Evolutionary conservation across 805 yeast species (phyloP), one percentile per base, ranked within the genome.

Genomic region (Metschnikowia gruessii): DNA sequence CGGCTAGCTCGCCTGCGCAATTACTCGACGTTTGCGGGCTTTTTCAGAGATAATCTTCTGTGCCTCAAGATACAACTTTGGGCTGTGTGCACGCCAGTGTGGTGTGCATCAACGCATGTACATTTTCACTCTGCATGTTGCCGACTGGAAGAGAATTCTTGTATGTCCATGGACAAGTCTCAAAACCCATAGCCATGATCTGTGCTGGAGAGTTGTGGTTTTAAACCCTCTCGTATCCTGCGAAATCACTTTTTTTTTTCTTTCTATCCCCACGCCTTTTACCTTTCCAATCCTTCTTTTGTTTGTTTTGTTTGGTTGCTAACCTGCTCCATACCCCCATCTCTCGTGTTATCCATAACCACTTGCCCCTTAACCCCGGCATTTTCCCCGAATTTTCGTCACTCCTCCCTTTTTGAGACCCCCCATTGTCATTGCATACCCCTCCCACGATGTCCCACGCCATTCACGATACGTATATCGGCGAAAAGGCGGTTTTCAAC

Each of bases 401-500:
- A 10, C 18, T 2, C 34, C 5, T 31, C 7, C 34, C 18, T n/a
- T 26, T 26, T 10, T 7, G 12, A 26, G 12, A 26, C 8, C 3
- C 12, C 28, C 28, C 3, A 8, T 26, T 26, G 12, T 5, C 16
- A 18, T 15, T 3, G 6, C 8, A 13, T 21, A 13, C 17, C 5
- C 8, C 12, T 17, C 13, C 21, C 13, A 13, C 13, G 11, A 37
- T 37, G 40, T 7, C 31, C 6, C 9, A n/a, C 21, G 18, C 37
- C 15, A 17, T 42, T 16, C 40, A 42, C 21, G 46, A 45, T 11
- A 45, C 55, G 16, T 53, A 48, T 43, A 17, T 26, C 12, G 49
- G 52, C 28, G 46, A 46, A 17, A 29, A 37, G n/a, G 51, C 49
- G 19, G 42, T 42, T 16, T 42, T 52, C 31, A 36, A 40, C 48